Base-by-base conservation (phyloP, 2,329 filamentous ascomycete species). In the Epichloe aotearoae region DNA sequence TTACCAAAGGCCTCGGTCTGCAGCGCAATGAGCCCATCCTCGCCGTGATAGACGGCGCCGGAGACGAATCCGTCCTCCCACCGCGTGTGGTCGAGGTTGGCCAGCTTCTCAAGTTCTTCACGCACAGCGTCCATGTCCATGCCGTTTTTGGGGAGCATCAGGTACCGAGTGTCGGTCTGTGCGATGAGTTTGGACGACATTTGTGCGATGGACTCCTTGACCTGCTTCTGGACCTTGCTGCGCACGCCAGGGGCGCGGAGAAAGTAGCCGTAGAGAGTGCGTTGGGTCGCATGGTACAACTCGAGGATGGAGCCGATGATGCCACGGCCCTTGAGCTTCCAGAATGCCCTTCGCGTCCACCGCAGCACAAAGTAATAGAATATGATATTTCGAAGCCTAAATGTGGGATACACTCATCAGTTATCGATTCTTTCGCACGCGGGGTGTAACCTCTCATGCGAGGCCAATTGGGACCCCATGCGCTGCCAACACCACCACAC, bases 61-160 rank as follows among this genome's bases (percentile, higher is more conserved):
- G 87, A 94, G 50, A 98, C 93, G 56, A 81, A 84, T 8, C 93
- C 93, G 66, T 97, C 91, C 69, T 98, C 93, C 93, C 93, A 98
- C 56, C 86, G 80, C 2, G 90, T 95, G 69, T 97, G 93, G 61
- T 96, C 84, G 86, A 98, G 86, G 46, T 76, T 82, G 15, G 84
- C 82, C 57, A 98, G 74, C 57, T 81, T 79, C 53, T 83, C 79
- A 54, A 98, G 77, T 73, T 96, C 91, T 53, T 80, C 79, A 58
- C 82, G 80, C 41, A 98, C 78, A 55, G 83, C 80, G 17, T 96
- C 89, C 41, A 83, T 75, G 26, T 79, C 76, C 83, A 90, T 87
- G 64, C 90, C 91, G 62, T 91, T 82, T 64, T 84, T 84, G 4
- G 93, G 93, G 15, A 98, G 74, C 5, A 77, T 74, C 26, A 88